Percentiles rank a stretch among this genome's conserved stretches.
phyloP scores from a whole-genome alignment of 805 yeast species.

The Lipomyces yamanashiensis region DNA sequence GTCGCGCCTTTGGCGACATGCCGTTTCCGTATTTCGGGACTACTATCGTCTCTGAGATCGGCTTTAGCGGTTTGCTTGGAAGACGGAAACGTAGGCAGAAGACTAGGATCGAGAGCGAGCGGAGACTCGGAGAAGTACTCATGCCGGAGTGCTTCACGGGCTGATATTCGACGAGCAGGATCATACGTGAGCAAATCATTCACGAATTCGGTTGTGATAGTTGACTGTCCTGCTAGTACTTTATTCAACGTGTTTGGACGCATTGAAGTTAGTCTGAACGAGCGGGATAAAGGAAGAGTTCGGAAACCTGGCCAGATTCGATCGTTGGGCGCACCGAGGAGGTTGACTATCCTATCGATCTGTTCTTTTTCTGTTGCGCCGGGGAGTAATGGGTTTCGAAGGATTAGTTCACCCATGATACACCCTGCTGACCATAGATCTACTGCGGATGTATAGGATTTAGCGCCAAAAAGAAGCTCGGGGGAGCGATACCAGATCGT shows the following conservation, averaged over 20 bases:
- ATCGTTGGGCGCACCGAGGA: constrained; percentile 82
- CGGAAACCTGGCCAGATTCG: constrained; percentile 76
- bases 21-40: neutral
- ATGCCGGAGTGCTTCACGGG: constrained; percentile 69
- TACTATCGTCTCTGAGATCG: neutral
- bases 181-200: constrained; percentile 63
- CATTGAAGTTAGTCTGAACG: constrained; percentile 43
- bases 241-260: constrained; percentile 47
- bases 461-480: constrained; percentile 83
- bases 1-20: neutral
- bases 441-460: constrained; percentile 84
- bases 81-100: constrained; percentile 29
- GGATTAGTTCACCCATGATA: constrained; percentile 76
- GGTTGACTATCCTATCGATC: constrained; percentile 68
- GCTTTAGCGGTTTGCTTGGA: neutral
- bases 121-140: constrained; percentile 76
- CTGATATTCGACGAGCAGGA: constrained; percentile 68
- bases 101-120: constrained; percentile 25
- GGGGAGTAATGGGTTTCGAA: constrained; percentile 74
- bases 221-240: constrained; percentile 51
- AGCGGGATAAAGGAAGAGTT: constrained; percentile 68
- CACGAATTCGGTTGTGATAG: constrained; percentile 63
- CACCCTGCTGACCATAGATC: constrained; percentile 98
- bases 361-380: constrained; percentile 88
- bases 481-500: constrained; percentile 98